Evolutionary conservation across 2,329 filamentous ascomycete species (phyloP), one percentile per base, ranked within the genome.

Genomic region (Helotiales sp.): DNA sequence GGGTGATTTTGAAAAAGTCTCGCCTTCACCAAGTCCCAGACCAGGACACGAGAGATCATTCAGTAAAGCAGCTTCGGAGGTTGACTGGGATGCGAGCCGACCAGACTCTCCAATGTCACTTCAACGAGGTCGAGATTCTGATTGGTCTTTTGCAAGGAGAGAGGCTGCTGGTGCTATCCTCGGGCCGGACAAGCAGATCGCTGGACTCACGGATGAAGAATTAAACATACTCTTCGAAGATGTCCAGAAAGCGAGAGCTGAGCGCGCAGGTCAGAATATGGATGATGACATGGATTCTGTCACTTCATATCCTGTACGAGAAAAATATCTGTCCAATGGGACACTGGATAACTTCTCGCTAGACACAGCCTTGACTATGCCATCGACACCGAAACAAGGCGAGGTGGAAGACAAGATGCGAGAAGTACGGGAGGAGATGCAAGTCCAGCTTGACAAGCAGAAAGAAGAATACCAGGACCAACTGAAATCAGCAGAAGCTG

Each of bases 311-410:
- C 91, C 93, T 1, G 84, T 94, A 32, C 87, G 96, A 61, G 96
- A 99, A 74, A 98, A 98, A 76, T 98, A 98, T 79, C 87, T 97
- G 82, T 97, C 94, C 2, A 96, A 91, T 64, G 95, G 95, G 1
- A 97, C 95, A 0, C 85, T 98, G 62, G 96, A 99, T 80, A 97
- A 97, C 77, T 96, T 97, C 75, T 98, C 95, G 1, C 84, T 99
- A 17, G 96, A 99, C 77, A 99, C 96, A 1, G 91, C 90, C 13
- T 84, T 99, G 60, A 99, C 96, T 0, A 93, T 97, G 85, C 96
- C 96, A 1, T 96, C 93, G 0, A 98, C 95, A 0, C 96, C 96
- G 2, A 92, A 88, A 68, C 89, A 91, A 68, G 87, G 86, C 26
- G 93, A 94, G 64, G 87, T 89, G 0, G 93, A 95, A 57, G 91